Evolutionary conservation across 768 basidiomycete genomes (phyloP).

Genomic region (Tephrocybe sp.): DNA sequence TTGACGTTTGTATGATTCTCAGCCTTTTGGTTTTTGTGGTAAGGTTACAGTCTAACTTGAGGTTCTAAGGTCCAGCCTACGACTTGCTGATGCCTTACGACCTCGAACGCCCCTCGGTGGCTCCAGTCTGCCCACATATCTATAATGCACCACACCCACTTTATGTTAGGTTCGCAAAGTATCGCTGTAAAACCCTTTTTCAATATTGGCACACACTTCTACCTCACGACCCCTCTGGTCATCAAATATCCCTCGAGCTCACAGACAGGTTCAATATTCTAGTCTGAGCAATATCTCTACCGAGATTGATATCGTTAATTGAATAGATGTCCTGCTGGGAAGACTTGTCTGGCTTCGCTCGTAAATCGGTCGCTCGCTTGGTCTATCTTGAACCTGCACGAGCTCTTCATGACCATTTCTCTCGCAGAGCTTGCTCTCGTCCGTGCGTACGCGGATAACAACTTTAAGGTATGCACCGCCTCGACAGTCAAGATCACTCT

Average conservation of each 20-base stretch:
- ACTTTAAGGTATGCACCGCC: constrained; percentile 9
- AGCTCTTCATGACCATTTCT: neutral
- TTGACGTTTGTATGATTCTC: neutral
- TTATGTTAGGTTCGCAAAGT: constrained; percentile 13
- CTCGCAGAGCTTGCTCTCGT: constrained; percentile 4
- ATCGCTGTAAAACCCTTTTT: constrained; percentile 14
- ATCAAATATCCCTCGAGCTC: neutral
- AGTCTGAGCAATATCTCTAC: neutral
- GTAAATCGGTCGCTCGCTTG: constrained; percentile 12
- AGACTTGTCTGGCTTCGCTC: constrained; percentile 10
- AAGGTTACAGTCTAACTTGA: constrained; percentile 6
- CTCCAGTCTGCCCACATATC: constrained; percentile 7
- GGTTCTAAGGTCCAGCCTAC: constrained; percentile 4
- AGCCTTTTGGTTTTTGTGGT: neutral
- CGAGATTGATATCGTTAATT: constrained; percentile 12
- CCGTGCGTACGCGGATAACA: constrained; percentile 7
- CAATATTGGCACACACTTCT: constrained; percentile 12
- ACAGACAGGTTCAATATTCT: constrained; percentile 2
- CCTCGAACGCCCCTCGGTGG: constrained; percentile 2
- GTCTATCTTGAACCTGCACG: constrained; percentile 12
- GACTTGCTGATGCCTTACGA: constrained; percentile 9
- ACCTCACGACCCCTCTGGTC: constrained; percentile 2
- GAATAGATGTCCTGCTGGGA: constrained; percentile 10
- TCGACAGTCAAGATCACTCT: neutral
- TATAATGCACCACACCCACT: constrained; percentile 4